These are phyloP conservation scores for Fistulinella staudtii DNA, from an alignment of 1,284 basidiomycete genomes.

Conservation along the genomic window DNA sequence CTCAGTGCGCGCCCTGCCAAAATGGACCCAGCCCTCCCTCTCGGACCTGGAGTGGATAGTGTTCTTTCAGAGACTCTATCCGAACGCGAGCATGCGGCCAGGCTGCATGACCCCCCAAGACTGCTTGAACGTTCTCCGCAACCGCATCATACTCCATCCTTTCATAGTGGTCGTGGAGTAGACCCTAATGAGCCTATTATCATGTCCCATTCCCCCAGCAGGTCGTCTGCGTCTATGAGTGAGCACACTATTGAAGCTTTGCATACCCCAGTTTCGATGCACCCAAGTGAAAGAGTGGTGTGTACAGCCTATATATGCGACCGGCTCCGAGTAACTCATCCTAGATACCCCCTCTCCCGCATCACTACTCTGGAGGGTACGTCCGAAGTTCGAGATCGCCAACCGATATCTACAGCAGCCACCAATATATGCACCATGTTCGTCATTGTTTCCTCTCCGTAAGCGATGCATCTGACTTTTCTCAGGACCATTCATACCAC, in stretches of 20 bases:
- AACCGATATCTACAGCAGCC: constrained; percentile 30
- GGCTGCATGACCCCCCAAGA: constrained; percentile 18
- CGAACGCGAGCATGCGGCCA: constrained; percentile 23
- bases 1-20: constrained; percentile 33
- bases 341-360: constrained; percentile 32
- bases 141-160: constrained; percentile 20
- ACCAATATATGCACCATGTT: constrained; percentile 19
- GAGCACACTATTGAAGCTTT: constrained; percentile 31
- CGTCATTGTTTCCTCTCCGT: background rate
- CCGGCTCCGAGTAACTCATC: background rate
- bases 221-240: constrained; percentile 25
- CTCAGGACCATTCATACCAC: constrained; percentile 18
- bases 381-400: constrained; percentile 21
- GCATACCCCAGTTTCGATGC: constrained; percentile 17
- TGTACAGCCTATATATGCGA: constrained; percentile 3
- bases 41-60: constrained; percentile 19
- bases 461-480: constrained; percentile 9
- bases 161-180: constrained; percentile 21
- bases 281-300: constrained; percentile 30
- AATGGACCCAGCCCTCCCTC: constrained; percentile 18
- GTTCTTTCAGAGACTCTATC: constrained; percentile 23
- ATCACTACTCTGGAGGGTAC: constrained; percentile 19
- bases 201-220: constrained; percentile 19
- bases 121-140: constrained; percentile 26
- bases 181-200: constrained; percentile 24